A percentile compares a stretch with the other conserved stretches of the same genome.
phyloP scores from a whole-genome alignment of 495 filamentous ascomycete genomes.

The Xylaria intraflava region DNA sequence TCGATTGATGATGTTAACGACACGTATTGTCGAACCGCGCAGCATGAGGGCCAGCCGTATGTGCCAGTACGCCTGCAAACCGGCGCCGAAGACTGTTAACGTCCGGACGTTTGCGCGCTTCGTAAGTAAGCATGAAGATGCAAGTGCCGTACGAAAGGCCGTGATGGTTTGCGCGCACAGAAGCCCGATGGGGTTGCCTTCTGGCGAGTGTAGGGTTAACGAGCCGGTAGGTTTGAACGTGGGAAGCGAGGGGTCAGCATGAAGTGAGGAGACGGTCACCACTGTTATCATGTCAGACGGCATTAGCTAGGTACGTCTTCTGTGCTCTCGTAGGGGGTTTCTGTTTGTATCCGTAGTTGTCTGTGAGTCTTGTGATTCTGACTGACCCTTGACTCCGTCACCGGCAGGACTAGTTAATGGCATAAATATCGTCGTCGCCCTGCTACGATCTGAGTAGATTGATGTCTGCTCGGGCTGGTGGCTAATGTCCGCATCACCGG shows the following conservation, averaged over 20 bases:
- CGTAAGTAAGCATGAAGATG: constrained; percentile 65
- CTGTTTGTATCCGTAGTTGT: not conserved
- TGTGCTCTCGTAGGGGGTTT: not conserved
- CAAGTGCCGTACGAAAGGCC: constrained; percentile 87
- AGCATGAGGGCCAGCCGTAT: constrained; percentile 73
- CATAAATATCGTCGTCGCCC: constrained; percentile 87
- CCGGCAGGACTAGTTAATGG: constrained; percentile 54
- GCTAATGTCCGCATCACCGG: constrained; percentile 35
- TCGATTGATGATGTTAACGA: constrained; percentile 70
- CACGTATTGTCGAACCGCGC: constrained; percentile 61
- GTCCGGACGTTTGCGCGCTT: constrained; percentile 64
- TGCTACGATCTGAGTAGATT: constrained; percentile 56
- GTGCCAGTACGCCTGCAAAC: constrained; percentile 91
- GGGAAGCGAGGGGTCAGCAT: constrained; percentile 16
- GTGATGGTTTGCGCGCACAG: constrained; percentile 83
- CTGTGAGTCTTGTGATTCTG: not conserved
- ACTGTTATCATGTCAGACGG: constrained; percentile 16
- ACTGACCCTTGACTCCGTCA: constrained; percentile 45
- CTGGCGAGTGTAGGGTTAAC: constrained; percentile 60
- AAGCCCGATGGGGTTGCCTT: constrained; percentile 67
- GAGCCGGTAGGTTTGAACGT: constrained; percentile 66
- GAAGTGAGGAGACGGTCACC: constrained; percentile 30
- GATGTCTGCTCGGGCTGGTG: constrained; percentile 75
- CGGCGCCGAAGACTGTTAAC: constrained; percentile 80
- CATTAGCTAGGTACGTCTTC: not conserved